A percentile compares a stretch with the other conserved stretches of the same genome.
Evolutionary conservation across 1,284 basidiomycete genomes (phyloP).

Genomic region (Pseudozyma hubeiensis): DNA sequence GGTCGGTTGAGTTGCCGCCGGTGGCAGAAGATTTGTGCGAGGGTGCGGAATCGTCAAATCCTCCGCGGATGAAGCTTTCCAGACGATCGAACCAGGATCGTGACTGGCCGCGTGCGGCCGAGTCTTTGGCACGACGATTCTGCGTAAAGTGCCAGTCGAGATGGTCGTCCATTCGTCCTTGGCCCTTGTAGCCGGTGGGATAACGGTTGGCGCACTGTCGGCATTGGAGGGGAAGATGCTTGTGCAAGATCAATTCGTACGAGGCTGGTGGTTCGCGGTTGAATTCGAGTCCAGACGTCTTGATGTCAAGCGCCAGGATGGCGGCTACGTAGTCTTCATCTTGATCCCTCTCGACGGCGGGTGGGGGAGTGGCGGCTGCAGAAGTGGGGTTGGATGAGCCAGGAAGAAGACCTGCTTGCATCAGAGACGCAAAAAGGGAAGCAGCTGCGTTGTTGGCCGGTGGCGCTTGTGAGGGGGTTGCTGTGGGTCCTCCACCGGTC

Average conservation of each 20-base stretch:
- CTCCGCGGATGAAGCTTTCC: slow-evolving; percentile 74
- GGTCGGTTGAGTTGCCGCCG: slow-evolving; percentile 58
- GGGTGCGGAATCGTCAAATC: slow-evolving; percentile 44
- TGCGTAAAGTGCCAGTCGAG: slow-evolving; percentile 97
- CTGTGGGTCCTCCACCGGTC: slow-evolving; percentile 4
- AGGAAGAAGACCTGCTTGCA: slow-evolving; percentile 63
- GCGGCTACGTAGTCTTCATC: slow-evolving; percentile 76
- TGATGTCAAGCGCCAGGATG: slow-evolving; percentile 78
- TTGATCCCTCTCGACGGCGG: slow-evolving; percentile 71
- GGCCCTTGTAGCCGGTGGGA: slow-evolving; percentile 77
- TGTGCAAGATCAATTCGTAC: slow-evolving; percentile 57
- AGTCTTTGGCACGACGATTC: slow-evolving; percentile 88
- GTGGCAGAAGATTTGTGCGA: slow-evolving; percentile 29
- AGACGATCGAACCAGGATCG: slow-evolving; percentile 88
- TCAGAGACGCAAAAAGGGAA: slow-evolving; percentile 59
- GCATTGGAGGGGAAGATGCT: slow-evolving; percentile 82
- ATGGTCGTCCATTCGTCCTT: slow-evolving; percentile 85
- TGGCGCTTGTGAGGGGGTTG: slow-evolving; percentile 5
- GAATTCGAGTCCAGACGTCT: slow-evolving; percentile 79
- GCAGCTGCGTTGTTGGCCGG: slow-evolving; percentile 31
- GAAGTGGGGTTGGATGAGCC: slow-evolving; percentile 35
- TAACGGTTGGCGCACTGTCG: slow-evolving; percentile 94
- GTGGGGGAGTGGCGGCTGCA: slow-evolving; percentile 59
- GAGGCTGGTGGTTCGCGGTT: slow-evolving; percentile 75
- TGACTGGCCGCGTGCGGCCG: slow-evolving; percentile 85